These are phyloP conservation scores for Linum lewisii DNA, from an alignment of 345 rosid genomes.

Conservation along the genomic window DNA sequence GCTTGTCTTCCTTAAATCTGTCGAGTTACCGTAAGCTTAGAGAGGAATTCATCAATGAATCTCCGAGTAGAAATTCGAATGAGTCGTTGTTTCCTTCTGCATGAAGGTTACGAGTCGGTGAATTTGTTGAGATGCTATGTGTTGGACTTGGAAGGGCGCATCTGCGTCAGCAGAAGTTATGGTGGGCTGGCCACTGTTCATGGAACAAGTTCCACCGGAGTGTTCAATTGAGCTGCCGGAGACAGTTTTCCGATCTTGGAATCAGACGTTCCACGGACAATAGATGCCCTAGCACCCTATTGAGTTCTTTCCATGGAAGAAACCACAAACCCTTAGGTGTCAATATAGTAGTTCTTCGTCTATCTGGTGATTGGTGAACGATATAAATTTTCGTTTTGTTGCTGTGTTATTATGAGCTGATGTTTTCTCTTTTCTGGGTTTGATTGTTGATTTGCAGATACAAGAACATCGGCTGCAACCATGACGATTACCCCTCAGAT, in stretches of 20 bases:
- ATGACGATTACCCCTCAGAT: conserved; percentile 82
- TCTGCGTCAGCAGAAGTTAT: not conserved
- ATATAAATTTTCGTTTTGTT: not conserved
- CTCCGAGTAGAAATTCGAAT: not conserved
- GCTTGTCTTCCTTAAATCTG: no score
- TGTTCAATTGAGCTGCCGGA: not conserved
- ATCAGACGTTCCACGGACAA: not conserved
- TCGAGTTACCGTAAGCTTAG: no score
- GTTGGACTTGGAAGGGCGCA: not conserved
- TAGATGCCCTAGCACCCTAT: not conserved
- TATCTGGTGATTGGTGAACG: not conserved
- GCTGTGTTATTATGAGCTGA: not conserved
- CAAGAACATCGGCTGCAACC: conserved; percentile 12
- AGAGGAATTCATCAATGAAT: not conserved
- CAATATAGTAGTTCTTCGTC: not conserved
- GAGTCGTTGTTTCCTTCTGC: not conserved
- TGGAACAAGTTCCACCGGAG: not conserved
- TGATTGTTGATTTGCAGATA: conserved; percentile 3
- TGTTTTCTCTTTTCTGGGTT: not conserved
- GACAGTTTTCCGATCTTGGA: not conserved
- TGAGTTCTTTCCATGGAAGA: not conserved
- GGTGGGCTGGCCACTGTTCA: not conserved
- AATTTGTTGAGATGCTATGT: not conserved
- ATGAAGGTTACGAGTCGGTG: not conserved
- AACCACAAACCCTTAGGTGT: conserved; percentile 8